These are phyloP conservation scores for Tephrocybe rancida DNA, from an alignment of 768 basidiomycete genomes.

Conservation along the genomic window DNA sequence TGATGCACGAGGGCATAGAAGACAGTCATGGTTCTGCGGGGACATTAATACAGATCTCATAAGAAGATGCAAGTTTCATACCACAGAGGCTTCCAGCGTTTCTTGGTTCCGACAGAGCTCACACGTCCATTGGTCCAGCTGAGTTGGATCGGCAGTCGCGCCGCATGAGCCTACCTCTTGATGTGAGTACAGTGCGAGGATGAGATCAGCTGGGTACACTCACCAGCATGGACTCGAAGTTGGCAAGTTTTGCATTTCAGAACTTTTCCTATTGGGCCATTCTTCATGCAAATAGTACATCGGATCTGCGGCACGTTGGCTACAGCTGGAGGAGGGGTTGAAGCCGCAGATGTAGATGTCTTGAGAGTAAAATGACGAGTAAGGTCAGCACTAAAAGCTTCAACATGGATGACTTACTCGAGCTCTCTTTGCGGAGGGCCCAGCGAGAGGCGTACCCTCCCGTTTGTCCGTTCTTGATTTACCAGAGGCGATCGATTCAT, in stretches of 20 bases:
- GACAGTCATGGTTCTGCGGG: constrained; percentile 75
- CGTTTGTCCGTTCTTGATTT: constrained; percentile 67
- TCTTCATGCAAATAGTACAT: constrained; percentile 76
- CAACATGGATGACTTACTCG: constrained; percentile 35
- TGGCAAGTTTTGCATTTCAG: constrained; percentile 82
- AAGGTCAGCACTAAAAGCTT: background rate
- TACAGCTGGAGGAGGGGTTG: constrained; percentile 65
- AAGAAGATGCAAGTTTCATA: constrained; percentile 34
- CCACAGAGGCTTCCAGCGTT: constrained; percentile 79
- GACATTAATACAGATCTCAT: constrained; percentile 3
- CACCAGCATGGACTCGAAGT: constrained; percentile 81
- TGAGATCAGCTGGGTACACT: constrained; percentile 16
- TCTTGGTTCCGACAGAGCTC: constrained; percentile 88
- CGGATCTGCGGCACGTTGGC: constrained; percentile 61
- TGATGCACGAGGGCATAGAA: constrained; percentile 74
- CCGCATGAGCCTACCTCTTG: constrained; percentile 65
- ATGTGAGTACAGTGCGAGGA: background rate
- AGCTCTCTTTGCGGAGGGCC: constrained; percentile 45
- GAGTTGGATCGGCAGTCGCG: constrained; percentile 60
- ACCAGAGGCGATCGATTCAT: constrained; percentile 55
- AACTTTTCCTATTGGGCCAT: constrained; percentile 76
- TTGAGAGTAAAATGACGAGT: constrained; percentile 23
- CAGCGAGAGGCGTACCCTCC: constrained; percentile 55
- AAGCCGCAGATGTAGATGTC: constrained; percentile 52
- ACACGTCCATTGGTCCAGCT: constrained; percentile 79